Percentiles rank a stretch among this genome's conserved stretches.
Evolutionary conservation across 495 filamentous ascomycete species (phyloP).

Genomic region (Podospora didyma): DNA sequence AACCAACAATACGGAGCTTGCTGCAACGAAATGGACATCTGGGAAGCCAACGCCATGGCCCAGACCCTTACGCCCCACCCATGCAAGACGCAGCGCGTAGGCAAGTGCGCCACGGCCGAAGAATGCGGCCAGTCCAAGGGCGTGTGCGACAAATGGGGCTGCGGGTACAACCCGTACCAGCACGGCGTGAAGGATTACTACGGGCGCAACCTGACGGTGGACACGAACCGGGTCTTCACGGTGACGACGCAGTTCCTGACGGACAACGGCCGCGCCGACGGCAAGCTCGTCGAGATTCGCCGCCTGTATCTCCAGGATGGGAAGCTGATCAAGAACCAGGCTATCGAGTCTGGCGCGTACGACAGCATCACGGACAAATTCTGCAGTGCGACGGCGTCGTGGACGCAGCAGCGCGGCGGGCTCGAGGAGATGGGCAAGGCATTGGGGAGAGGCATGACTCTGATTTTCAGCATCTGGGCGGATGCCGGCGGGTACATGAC

Average conservation of each 20-base stretch:
- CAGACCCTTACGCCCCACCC: conserved; percentile 60
- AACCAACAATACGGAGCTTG: conserved; percentile 54
- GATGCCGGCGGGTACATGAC: conserved; percentile 54
- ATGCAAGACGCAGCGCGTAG: conserved; percentile 45
- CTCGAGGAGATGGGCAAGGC: conserved; percentile 54
- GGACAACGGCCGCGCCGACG: conserved; percentile 34
- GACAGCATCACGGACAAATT: conserved; percentile 5
- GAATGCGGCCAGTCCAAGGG: conserved; percentile 45
- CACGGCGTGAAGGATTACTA: conserved; percentile 54
- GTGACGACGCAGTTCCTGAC: conserved; percentile 69
- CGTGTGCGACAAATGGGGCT: conserved; percentile 49
- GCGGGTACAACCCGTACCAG: conserved; percentile 46
- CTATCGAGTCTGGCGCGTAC: background rate
- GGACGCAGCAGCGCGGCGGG: conserved; percentile 43
- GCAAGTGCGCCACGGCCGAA: conserved; percentile 37
- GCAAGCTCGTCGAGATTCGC: conserved; percentile 54
- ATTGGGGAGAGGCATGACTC: conserved; percentile 57
- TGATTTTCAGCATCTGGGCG: conserved; percentile 60
- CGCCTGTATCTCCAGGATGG: conserved; percentile 64
- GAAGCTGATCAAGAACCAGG: conserved; percentile 40
- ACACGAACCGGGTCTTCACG: conserved; percentile 57
- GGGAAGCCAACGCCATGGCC: conserved; percentile 64
- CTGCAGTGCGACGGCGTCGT: conserved; percentile 12
- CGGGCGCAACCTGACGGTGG: conserved; percentile 48
- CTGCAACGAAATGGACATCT: conserved; percentile 72